Conservation (phyloP, 768 basidiomycete genomes). For the Leccinum pellstonianum region DNA sequence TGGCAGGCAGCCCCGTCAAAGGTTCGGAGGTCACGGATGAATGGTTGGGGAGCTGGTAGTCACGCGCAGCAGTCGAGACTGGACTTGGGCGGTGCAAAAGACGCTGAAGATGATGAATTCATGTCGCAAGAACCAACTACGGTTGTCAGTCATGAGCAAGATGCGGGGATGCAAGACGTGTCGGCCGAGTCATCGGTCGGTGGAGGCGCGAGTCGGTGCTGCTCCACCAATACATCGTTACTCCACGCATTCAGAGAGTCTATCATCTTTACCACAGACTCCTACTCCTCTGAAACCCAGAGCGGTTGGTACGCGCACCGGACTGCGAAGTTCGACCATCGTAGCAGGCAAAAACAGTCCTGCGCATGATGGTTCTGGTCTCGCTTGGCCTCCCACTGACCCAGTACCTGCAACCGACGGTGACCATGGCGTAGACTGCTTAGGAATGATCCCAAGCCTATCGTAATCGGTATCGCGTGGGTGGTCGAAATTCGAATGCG, state of each 20-base stretch:
- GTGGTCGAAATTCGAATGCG: too few relatives aligned
- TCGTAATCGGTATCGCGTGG: too few relatives aligned
- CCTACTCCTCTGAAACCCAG: slow-evolving; percentile 31
- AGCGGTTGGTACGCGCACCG: slow-evolving; percentile 49
- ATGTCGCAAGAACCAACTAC: neutral
- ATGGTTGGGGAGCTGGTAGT: neutral
- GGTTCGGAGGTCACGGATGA: slow-evolving; percentile 20
- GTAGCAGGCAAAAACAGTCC: slow-evolving; percentile 22
- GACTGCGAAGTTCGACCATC: slow-evolving; percentile 43
- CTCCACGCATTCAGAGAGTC: slow-evolving; percentile 59
- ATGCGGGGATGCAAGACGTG: slow-evolving; percentile 6
- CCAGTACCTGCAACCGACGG: too few relatives aligned
- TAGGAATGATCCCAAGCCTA: too few relatives aligned
- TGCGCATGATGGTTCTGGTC: slow-evolving; percentile 31
- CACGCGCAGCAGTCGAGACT: neutral
- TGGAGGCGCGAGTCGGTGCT: too few relatives aligned
- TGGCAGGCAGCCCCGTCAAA: slow-evolving; percentile 48
- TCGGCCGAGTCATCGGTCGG: neutral
- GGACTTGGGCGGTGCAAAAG: neutral
- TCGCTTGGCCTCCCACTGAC: too few relatives aligned
- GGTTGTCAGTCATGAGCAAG: neutral
- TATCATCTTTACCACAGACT: slow-evolving; percentile 49
- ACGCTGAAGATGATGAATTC: slow-evolving; percentile 7
- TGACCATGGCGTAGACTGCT: too few relatives aligned
- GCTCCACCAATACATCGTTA: neutral